These are phyloP conservation scores for Picea mariana DNA, from an alignment of 83 land plant genomes.

Conservation along the genomic window DNA sequence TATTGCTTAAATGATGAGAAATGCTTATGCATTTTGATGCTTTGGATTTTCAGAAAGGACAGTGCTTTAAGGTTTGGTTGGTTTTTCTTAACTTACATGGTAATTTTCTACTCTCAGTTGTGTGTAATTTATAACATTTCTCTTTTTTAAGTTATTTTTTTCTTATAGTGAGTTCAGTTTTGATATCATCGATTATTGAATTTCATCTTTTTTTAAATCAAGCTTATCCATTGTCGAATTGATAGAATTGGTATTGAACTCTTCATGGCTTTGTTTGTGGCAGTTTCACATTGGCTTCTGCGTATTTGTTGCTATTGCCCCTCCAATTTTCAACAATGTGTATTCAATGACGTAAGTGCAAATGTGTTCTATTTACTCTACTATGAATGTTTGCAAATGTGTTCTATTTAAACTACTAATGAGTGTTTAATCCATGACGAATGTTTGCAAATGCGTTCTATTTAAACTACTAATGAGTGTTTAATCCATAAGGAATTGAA, in stretches of 20 bases:
- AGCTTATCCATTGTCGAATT: no score
- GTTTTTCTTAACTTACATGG: slow-evolving; percentile 83
- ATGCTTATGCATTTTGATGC: neutral
- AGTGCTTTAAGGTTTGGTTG: slow-evolving; percentile 88
- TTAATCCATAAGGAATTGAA: neutral
- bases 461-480: no score
- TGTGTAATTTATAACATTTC: neutral
- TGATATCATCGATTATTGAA: neutral
- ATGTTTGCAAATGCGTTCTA: no score
- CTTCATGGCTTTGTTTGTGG: slow-evolving; percentile 10
- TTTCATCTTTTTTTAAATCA: neutral
- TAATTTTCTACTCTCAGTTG: slow-evolving; percentile 21
- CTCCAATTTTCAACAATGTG: slow-evolving; percentile 91
- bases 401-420: no score
- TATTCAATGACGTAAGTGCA: slow-evolving; percentile 86
- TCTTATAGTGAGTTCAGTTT: neutral
- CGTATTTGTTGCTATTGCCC: slow-evolving; percentile 90
- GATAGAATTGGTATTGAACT: neutral
- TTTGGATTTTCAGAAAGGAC: slow-evolving; percentile 62
- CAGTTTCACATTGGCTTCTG: slow-evolving; percentile 89
- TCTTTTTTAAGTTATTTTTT: neutral
- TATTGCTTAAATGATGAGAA: neutral
- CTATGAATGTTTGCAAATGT: neutral
- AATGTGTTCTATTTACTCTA: neutral
- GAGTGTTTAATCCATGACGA: neutral